Conservation (phyloP, 1,139 yeast genomes). For the Saccharomyces hybrid region DNA sequence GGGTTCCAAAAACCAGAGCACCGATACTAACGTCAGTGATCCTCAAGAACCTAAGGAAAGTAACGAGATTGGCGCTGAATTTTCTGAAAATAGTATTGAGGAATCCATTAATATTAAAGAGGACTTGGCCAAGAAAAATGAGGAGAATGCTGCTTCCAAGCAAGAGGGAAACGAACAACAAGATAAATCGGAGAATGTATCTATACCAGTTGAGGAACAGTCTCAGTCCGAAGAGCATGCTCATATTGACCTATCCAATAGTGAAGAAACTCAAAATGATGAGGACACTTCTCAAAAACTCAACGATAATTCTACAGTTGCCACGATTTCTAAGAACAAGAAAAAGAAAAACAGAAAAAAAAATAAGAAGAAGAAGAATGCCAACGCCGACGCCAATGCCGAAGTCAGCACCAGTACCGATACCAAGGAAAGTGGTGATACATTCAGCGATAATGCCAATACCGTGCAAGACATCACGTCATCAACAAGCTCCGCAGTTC, state of each 20-base stretch:
- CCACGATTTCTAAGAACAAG: constrained; percentile 6
- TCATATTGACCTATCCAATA: constrained; percentile 1
- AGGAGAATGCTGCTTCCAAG: constrained; percentile 3
- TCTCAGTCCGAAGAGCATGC: constrained; percentile 3
- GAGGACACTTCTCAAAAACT: background rate
- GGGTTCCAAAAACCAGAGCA: no score
- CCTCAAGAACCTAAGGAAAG: background rate
- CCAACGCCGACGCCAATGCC: constrained; percentile 6
- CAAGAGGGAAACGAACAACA: constrained; percentile 3
- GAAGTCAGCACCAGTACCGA: constrained; percentile 1
- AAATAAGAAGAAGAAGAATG: constrained; percentile 7
- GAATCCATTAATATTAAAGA: background rate
- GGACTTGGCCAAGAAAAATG: background rate
- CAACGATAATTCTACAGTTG: background rate
- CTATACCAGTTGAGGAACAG: constrained; percentile 3
- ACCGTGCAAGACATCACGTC: background rate
- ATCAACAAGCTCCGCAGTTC: background rate
- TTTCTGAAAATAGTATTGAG: background rate
- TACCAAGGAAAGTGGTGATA: background rate
- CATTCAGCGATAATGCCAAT: background rate
- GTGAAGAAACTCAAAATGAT: constrained; percentile 1
- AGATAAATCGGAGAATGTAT: constrained; percentile 2
- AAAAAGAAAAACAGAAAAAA: constrained; percentile 14
- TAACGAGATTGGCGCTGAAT: background rate
- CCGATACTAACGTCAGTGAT: background rate